Evolutionary conservation across 2,329 filamentous ascomycete species (phyloP), one percentile per base, ranked within the genome.

Genomic region (Penicillium sp.): DNA sequence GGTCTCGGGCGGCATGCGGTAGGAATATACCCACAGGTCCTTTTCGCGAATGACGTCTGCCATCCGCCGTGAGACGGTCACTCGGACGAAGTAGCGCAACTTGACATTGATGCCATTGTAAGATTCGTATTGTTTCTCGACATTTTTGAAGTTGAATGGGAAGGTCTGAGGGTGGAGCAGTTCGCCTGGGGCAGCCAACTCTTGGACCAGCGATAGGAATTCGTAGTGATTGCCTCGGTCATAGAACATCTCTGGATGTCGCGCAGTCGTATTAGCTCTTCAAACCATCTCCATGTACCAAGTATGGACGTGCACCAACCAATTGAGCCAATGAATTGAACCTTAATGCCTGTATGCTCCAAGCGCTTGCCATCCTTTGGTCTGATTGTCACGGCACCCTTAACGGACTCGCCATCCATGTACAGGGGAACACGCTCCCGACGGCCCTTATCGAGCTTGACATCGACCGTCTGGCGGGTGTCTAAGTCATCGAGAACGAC

Each of bases 71-170:
- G 88, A 94, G 32, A 98, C 92, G 23, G 92, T 98, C 53, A 96
- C 92, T 54, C 89, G 85, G 41, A 96, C 82, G 69, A 96, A 96
- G 77, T 98, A 98, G 54, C 92, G 88, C 63, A 98, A 78, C 74
- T 95, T 94, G 59, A 98, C 92, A 63, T 98, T 98, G 79, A 98
- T 98, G 61, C 92, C 92, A 64, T 95, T 94, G 76, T 98, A 98
- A 50, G 89, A 95, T 70, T 98, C 93, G 75, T 98, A 98, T 67
- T 94, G 89, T 75, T 98, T 98, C 77, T 98, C 92, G 57, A 98
- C 88, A 67, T 96, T 98, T 69, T 96, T 96, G 79, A 98, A 98
- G 73, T 95, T 94, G 79, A 98, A 98, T 53, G 94, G 87, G 67
- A 95, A 95, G 32, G 89, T 95, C 71, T 98, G 92, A 29, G 92